Evolutionary conservation across 2,329 filamentous ascomycete genomes (phyloP), one percentile per base, ranked within the genome.

Genomic region (Hyphodiscus sp.): DNA sequence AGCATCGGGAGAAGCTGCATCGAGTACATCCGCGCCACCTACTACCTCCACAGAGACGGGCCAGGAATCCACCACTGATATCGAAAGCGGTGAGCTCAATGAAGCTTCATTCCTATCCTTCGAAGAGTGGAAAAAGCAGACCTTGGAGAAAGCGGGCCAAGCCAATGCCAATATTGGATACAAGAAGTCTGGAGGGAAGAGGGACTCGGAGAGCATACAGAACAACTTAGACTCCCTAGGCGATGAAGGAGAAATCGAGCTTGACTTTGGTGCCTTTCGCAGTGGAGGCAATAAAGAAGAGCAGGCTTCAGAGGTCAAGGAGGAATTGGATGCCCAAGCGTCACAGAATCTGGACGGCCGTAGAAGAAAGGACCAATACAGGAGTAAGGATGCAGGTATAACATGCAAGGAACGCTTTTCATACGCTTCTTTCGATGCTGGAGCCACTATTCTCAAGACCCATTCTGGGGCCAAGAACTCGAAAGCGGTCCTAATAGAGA

Each of bases 361-460:
- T 53, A 59, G 41, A 52, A 62, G 41, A 43, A 65, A 55, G 23
- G 65, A 66, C n/a, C 60, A 63, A 45, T 62, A 83, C 57, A 81
- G 89, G 41, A 91, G 87, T 67, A 96, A 95, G 70, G 91, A 97
- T 69, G 94, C 94, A 3, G 94, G 94, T 8, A 96, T 89, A 69
- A 99, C 94, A 0, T 96, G 92, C 78, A 97, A 97, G 71, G 94
- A 97, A 71, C 81, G 94, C 45, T 96, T 96, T 71, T 97, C 95
- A 51, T 99, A 95, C 71, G 91, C 94, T 7, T 97, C 92, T 0
- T 97, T 97, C 66, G 94, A 99, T 69, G 95, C 91, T 56, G 94
- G 94, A 11, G 94, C 94, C 13, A 96, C 90, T 0, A 83, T 97
- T 26, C 76, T 96, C 57, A 97, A 97, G 74, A 89, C 89, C 2